Evolutionary conservation across 2,329 filamentous ascomycete species (phyloP).

Genomic region (Epichloe uncinata): DNA sequence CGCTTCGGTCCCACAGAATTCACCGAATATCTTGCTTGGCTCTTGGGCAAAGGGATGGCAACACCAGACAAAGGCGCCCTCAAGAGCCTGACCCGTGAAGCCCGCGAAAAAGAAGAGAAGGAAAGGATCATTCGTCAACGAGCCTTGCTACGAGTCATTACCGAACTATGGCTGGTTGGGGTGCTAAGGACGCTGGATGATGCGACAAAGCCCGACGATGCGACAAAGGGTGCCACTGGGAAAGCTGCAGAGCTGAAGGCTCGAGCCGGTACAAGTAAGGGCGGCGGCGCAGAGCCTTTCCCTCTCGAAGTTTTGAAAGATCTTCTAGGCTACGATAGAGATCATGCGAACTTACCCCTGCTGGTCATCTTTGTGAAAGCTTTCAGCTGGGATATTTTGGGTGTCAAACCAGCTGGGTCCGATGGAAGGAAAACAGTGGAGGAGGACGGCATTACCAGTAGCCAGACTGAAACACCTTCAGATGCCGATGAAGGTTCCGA

Average conservation of each 20-base stretch:
- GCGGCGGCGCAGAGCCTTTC: constrained; percentile 70
- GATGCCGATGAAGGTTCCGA: constrained; percentile 38
- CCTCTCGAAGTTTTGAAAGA: constrained; percentile 97
- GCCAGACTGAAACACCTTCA: constrained; percentile 22
- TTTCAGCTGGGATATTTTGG: constrained; percentile 90
- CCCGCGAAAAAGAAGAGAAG: constrained; percentile 90
- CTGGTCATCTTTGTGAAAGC: constrained; percentile 93
- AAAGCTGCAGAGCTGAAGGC: constrained; percentile 51
- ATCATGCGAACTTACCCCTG: constrained; percentile 80
- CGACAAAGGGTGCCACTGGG: constrained; percentile 44
- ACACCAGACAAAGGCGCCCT: constrained; percentile 76
- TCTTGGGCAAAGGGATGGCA: constrained; percentile 78
- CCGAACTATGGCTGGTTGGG: constrained; percentile 90
- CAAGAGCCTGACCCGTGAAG: constrained; percentile 68
- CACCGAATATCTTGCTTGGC: constrained; percentile 83
- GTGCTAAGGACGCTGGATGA: constrained; percentile 70
- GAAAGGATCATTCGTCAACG: constrained; percentile 80
- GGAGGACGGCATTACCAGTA: constrained; percentile 58
- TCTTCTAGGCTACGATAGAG: constrained; percentile 80
- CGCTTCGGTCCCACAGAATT: constrained; percentile 85
- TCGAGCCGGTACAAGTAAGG: constrained; percentile 39
- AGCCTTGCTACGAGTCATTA: constrained; percentile 75
- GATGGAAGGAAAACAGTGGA: constrained; percentile 77
- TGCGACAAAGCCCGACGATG: constrained; percentile 47
- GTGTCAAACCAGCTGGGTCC: constrained; percentile 55